Percentiles rank a stretch among this genome's conserved stretches.
phyloP scores from a whole-genome alignment of 2,329 filamentous ascomycete species.

The Scytalidium lignicola region DNA sequence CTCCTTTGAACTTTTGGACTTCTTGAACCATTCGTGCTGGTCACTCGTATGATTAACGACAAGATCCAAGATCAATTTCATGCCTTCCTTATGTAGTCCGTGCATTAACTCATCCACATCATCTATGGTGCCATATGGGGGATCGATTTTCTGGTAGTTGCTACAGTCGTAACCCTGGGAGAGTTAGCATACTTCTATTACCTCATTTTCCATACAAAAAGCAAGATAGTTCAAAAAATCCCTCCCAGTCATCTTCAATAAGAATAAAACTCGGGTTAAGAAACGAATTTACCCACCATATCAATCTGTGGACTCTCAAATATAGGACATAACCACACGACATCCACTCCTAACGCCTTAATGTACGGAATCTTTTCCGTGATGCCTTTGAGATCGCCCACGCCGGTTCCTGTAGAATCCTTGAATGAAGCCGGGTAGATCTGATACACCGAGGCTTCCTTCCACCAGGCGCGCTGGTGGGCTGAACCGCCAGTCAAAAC shows the following conservation, averaged over 20 bases:
- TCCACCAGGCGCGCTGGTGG: constrained; percentile 30
- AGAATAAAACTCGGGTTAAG: no score
- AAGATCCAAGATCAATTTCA: constrained; percentile 67
- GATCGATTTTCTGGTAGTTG: constrained; percentile 62
- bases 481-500: neutral
- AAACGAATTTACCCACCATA: constrained; percentile 62
- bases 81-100: constrained; percentile 52
- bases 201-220: constrained; percentile 21
- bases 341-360: constrained; percentile 53
- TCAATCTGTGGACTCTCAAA: constrained; percentile 57
- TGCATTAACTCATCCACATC: constrained; percentile 62
- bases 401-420: constrained; percentile 52
- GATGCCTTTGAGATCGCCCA: constrained; percentile 60
- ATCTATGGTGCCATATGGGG: constrained; percentile 59
- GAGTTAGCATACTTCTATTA: constrained; percentile 32
- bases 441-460: constrained; percentile 44
- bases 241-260: no score
- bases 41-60: constrained; percentile 64
- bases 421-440: constrained; percentile 56
- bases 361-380: constrained; percentile 58
- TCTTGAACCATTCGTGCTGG: constrained; percentile 53
- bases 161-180: constrained; percentile 72
- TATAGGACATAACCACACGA: constrained; percentile 63
- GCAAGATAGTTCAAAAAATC: constrained; percentile 39
- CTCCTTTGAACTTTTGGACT: constrained; percentile 41